Evolutionary conservation across 2,329 filamentous ascomycete species (phyloP).

Genomic region (Mycosphaerelloides madeirae): DNA sequence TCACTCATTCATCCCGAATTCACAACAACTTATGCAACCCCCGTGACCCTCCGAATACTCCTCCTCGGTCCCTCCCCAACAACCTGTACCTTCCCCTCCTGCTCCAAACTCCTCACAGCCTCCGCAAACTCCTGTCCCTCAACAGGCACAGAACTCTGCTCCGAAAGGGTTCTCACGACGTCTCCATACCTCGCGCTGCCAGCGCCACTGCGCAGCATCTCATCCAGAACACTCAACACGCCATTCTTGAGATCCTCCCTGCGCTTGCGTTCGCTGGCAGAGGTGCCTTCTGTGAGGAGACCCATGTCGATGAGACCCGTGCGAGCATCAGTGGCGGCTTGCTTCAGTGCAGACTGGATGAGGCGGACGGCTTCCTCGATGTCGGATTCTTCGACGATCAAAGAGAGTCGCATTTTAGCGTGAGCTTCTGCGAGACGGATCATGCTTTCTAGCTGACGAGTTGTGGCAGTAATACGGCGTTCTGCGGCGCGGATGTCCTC

Average conservation of each 20-base stretch:
- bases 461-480: conserved; percentile 95
- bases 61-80: conserved; percentile 79
- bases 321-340: conserved; percentile 88
- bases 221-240: conserved; percentile 70
- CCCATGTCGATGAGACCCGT: conserved; percentile 96
- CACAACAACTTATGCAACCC: conserved; percentile 31
- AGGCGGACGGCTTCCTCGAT: conserved; percentile 87
- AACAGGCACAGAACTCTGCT: conserved; percentile 63
- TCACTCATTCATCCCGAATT: neutral
- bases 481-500: conserved; percentile 68
- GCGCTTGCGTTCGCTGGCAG: conserved; percentile 75
- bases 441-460: conserved; percentile 95
- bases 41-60: conserved; percentile 71
- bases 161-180: conserved; percentile 65
- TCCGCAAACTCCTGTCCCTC: conserved; percentile 80
- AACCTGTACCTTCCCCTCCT: conserved; percentile 76
- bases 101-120: conserved; percentile 72
- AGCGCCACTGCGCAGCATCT: conserved; percentile 61
- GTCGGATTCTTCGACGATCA: conserved; percentile 71
- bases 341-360: conserved; percentile 91
- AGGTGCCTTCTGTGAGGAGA: conserved; percentile 88
- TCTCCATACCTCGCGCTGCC: conserved; percentile 73
- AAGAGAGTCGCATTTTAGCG: conserved; percentile 89
- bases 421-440: conserved; percentile 94
- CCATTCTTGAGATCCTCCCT: conserved; percentile 81